These are phyloP conservation scores for Lepidium sativum DNA, from an alignment of 345 rosid species.

Conservation along the genomic window DNA sequence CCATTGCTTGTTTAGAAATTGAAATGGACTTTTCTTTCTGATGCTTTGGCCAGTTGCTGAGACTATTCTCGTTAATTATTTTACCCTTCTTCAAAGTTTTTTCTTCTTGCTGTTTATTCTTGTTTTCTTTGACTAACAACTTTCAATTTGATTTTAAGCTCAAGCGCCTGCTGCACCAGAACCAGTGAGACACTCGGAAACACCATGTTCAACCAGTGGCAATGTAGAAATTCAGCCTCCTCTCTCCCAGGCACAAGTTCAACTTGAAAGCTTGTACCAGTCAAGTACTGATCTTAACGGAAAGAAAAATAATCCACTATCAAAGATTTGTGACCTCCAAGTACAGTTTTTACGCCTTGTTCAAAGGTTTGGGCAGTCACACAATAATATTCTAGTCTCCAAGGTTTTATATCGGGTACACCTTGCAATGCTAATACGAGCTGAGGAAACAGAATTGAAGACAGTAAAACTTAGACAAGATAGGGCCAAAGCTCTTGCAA, in stretches of 20 bases:
- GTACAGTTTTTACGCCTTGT: conserved; percentile 67
- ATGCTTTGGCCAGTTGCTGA: not conserved
- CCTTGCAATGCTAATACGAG: conserved; percentile 69
- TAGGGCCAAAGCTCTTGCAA: conserved; percentile 49
- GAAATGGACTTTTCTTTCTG: not conserved
- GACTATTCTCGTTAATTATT: too few species aligned
- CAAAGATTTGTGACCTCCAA: conserved; percentile 57
- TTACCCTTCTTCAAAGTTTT: not conserved
- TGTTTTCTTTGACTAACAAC: conserved; percentile 1
- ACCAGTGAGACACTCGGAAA: conserved; percentile 27
- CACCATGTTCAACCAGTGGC: conserved; percentile 34
- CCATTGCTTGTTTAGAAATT: not conserved
- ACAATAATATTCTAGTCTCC: conserved; percentile 56
- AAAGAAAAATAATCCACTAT: conserved; percentile 41
- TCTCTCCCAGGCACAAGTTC: conserved; percentile 31
- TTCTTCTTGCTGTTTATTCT: not conserved
- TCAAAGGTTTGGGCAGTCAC: conserved; percentile 48
- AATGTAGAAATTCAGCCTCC: conserved; percentile 32
- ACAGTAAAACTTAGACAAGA: conserved; percentile 39
- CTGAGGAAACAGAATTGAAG: conserved; percentile 60
- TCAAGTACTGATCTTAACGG: conserved; percentile 16
- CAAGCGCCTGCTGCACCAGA: conserved; percentile 22
- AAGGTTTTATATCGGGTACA: conserved; percentile 77
- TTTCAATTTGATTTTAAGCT: conserved; percentile 29
- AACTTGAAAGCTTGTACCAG: conserved; percentile 33